Evolutionary conservation across 2,329 filamentous ascomycete genomes (phyloP).

Genomic region (Scortechinia acanthostroma): DNA sequence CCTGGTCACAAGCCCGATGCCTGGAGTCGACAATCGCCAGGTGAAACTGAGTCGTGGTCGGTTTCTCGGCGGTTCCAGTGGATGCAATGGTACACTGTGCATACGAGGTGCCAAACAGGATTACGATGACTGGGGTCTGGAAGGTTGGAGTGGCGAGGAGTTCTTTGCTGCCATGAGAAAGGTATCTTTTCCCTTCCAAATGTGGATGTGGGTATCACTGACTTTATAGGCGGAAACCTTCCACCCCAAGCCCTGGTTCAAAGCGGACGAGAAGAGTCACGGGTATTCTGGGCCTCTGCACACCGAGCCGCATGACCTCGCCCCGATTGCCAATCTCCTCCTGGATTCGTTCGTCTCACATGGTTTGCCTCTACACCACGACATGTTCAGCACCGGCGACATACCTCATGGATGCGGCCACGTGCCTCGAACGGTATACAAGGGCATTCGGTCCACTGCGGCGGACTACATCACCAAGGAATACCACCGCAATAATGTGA

Average conservation of each 20-base stretch:
- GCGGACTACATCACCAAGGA: slow-evolving; percentile 40
- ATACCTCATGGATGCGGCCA: slow-evolving; percentile 47
- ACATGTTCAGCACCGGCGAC: slow-evolving; percentile 43
- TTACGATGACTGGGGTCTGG: slow-evolving; percentile 45
- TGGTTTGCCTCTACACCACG: slow-evolving; percentile 32
- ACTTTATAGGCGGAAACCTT: slow-evolving; percentile 40
- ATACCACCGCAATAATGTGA: slow-evolving; percentile 30
- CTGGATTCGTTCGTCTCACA: slow-evolving; percentile 43
- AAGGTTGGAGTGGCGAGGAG: slow-evolving; percentile 47
- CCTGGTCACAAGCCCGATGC: slow-evolving; percentile 28
- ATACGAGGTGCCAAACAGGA: slow-evolving; percentile 37
- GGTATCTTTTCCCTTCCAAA: slow-evolving; percentile 15
- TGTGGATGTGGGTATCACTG: not conserved
- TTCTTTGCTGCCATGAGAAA: slow-evolving; percentile 48
- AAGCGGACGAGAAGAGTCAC: slow-evolving; percentile 35
- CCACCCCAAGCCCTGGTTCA: slow-evolving; percentile 47
- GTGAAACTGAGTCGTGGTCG: slow-evolving; percentile 38
- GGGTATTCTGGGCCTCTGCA: slow-evolving; percentile 42
- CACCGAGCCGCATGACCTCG: slow-evolving; percentile 47
- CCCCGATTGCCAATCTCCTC: slow-evolving; percentile 46
- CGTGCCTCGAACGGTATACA: slow-evolving; percentile 38
- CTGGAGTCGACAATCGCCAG: slow-evolving; percentile 27
- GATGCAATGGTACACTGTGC: slow-evolving; percentile 38
- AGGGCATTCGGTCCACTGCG: slow-evolving; percentile 40
- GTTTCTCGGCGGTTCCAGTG: slow-evolving; percentile 38